phyloP scores from a whole-genome alignment of 768 basidiomycete species.

The Naematelia aurantialba region DNA sequence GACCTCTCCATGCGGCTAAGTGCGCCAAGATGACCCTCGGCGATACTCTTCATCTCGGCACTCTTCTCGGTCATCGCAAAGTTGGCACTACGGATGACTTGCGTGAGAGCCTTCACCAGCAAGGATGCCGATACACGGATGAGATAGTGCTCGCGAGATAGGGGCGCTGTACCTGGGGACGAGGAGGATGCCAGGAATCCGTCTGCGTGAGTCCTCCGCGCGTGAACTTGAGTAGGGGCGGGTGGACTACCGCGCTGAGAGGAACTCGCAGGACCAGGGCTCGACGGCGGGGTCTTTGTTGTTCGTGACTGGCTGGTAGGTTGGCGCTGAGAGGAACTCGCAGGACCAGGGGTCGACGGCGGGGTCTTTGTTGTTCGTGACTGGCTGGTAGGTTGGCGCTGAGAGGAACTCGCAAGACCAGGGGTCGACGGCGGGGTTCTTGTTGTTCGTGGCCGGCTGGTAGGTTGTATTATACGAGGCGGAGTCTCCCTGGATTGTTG shows the following conservation, averaged over 20 bases:
- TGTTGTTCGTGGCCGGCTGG: conserved; percentile 1
- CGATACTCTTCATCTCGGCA: conserved; percentile 41
- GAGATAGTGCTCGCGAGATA: conserved; percentile 37
- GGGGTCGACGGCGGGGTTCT: background rate
- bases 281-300: background rate
- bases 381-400: background rate
- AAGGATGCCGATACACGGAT: conserved; percentile 39
- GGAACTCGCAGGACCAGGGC: background rate
- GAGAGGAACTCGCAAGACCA: background rate
- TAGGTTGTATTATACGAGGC: too few species aligned
- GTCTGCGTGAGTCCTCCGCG: background rate
- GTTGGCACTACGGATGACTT: conserved; percentile 23
- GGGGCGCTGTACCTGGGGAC: background rate
- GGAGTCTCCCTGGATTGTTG: too few species aligned
- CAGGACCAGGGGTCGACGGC: conserved; percentile 1
- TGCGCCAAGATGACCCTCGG: conserved; percentile 63
- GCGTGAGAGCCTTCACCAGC: conserved; percentile 33
- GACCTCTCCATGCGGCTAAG: conserved; percentile 68
- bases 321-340: background rate
- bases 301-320: conserved; percentile 1
- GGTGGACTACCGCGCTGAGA: background rate
- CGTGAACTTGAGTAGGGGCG: background rate
- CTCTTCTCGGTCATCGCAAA: conserved; percentile 23
- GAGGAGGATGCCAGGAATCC: background rate
- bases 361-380: background rate